Evolutionary conservation across 306 rosid species (phyloP).

Genomic region (Spatholobus suberectus): DNA sequence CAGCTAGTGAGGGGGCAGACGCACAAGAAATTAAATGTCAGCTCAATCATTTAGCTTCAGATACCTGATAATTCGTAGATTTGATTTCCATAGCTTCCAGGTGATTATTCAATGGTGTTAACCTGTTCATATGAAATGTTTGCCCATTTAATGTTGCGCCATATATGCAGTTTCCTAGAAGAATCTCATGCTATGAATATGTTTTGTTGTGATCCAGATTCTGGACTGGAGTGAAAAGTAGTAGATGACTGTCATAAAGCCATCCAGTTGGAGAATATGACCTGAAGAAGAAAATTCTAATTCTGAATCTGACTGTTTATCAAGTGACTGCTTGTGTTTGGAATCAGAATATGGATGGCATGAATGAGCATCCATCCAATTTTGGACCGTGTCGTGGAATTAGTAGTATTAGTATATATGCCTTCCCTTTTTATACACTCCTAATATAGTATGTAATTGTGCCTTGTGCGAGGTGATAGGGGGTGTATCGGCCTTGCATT

Average conservation of each 20-base stretch:
- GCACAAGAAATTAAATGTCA: conserved; percentile 57
- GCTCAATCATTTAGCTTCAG: conserved; percentile 44
- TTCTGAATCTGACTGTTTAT: conserved; percentile 39
- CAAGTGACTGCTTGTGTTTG: conserved; percentile 37
- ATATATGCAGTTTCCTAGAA: conserved; percentile 4
- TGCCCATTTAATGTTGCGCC: background rate
- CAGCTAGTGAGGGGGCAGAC: conserved; percentile 56
- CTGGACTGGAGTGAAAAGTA: conserved; percentile 35
- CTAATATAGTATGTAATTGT: conserved; percentile 41
- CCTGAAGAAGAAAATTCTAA: conserved; percentile 48
- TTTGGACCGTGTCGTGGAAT: conserved; percentile 60
- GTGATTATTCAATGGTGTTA: conserved; percentile 23
- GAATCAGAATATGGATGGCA: conserved; percentile 52
- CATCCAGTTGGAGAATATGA: conserved; percentile 49
- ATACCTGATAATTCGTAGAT: conserved; percentile 49
- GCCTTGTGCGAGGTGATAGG: conserved; percentile 38
- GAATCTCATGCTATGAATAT: background rate
- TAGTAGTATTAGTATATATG: conserved; percentile 46
- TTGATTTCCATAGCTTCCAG: conserved; percentile 45
- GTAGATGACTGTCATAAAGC: conserved; percentile 48
- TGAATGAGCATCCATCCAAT: conserved; percentile 51
- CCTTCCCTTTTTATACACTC: conserved; percentile 38
- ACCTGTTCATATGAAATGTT: background rate
- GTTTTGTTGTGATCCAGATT: conserved; percentile 32
- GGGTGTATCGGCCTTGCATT: conserved; percentile 43